phyloP scores from a whole-genome alignment of 2,329 filamentous ascomycete genomes.

The Beauveria brongniartii region DNA sequence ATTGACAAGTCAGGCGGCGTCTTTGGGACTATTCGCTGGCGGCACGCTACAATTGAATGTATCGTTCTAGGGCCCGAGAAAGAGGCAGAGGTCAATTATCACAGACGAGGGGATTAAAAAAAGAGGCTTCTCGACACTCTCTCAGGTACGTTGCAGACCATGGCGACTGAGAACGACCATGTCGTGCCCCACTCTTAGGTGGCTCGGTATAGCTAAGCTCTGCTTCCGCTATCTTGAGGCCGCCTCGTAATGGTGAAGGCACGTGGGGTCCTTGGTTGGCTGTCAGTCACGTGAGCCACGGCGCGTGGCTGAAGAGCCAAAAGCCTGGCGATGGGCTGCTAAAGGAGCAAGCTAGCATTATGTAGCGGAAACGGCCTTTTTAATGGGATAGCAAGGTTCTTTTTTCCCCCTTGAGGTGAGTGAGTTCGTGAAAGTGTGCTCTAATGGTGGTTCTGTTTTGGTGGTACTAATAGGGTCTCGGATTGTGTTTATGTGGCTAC shows the following conservation, averaged over 20 bases:
- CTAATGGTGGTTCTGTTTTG: too few relatives aligned
- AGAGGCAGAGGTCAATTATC: not conserved
- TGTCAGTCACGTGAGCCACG: constrained; percentile 20
- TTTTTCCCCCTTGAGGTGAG: too few relatives aligned
- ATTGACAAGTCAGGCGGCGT: not conserved
- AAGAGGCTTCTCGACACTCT: not conserved
- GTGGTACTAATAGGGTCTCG: too few relatives aligned
- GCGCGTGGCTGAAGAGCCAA: not conserved
- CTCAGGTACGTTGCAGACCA: not conserved
- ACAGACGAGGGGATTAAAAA: not conserved
- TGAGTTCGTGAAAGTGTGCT: too few relatives aligned
- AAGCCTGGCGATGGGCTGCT: too few relatives aligned
- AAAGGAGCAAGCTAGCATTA: too few relatives aligned
- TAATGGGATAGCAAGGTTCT: too few relatives aligned
- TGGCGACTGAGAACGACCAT: not conserved
- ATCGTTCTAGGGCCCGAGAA: not conserved
- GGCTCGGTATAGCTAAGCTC: not conserved
- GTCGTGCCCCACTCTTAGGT: not conserved
- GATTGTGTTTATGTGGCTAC: too few relatives aligned
- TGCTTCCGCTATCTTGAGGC: not conserved
- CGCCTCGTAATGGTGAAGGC: not conserved
- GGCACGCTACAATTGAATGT: not conserved
- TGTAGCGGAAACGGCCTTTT: too few relatives aligned
- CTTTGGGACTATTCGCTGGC: not conserved
- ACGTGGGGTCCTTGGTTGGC: constrained; percentile 21